Conservation (phyloP, 2,329 filamentous ascomycete species). For the Metarhizium guizhouense region DNA sequence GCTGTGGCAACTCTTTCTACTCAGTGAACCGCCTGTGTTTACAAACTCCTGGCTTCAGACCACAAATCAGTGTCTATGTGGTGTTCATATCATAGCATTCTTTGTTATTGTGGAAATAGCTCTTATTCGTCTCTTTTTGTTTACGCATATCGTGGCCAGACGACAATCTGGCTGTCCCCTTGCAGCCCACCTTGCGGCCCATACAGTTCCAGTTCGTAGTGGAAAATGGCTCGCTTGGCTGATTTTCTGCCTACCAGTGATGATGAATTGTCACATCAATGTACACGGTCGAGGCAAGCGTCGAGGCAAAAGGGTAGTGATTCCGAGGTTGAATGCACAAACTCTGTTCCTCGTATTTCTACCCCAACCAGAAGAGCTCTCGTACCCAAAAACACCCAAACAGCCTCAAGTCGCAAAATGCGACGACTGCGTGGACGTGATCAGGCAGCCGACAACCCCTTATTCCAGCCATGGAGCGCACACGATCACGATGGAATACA, state of each 20-base stretch:
- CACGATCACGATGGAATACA: slow-evolving; percentile 11
- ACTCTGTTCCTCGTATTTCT: too few species aligned
- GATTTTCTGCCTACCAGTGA: slow-evolving; percentile 24
- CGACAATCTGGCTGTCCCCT: background rate
- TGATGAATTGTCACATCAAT: slow-evolving; percentile 33
- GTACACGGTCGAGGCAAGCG: slow-evolving; percentile 20
- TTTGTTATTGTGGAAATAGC: background rate
- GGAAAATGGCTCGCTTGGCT: slow-evolving; percentile 19
- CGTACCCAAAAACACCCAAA: slow-evolving; percentile 15
- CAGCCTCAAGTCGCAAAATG: slow-evolving; percentile 19
- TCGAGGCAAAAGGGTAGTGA: slow-evolving; percentile 11
- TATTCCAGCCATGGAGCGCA: slow-evolving; percentile 23
- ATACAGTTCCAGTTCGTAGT: background rate
- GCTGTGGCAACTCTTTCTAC: background rate
- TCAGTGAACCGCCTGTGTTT: background rate
- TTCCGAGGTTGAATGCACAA: slow-evolving; percentile 8
- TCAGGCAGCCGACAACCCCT: slow-evolving; percentile 17
- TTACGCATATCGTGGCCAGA: background rate
- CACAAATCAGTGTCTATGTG: background rate
- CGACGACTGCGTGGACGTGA: slow-evolving; percentile 18
- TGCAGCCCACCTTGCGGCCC: background rate
- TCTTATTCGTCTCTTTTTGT: background rate
- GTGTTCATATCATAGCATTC: background rate
- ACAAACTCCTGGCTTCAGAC: background rate
- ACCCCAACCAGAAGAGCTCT: slow-evolving; percentile 11